Percentiles rank a stretch among this genome's conserved stretches.
Conservation (phyloP, 768 basidiomycete species). For the Sarcodon aspratus region DNA sequence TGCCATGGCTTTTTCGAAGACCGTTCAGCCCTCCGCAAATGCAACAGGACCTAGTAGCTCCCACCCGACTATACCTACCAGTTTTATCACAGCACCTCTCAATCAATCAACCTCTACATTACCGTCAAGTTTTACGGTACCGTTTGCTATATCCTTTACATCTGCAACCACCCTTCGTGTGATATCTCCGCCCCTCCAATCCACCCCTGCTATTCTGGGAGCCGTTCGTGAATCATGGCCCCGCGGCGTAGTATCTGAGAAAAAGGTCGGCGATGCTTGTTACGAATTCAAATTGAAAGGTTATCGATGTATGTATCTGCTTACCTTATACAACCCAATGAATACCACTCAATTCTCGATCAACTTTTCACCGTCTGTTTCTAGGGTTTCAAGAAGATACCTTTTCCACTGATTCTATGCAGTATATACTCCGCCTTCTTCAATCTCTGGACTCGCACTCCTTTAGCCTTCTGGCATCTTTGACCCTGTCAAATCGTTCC, state of each 20-base stretch:
- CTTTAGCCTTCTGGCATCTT: conserved; percentile 56
- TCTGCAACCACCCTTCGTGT: conserved; percentile 62
- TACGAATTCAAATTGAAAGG: conserved; percentile 79
- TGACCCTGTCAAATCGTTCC: conserved; percentile 63
- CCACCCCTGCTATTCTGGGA: conserved; percentile 73
- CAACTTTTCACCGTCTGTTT: conserved; percentile 2
- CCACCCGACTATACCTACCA: conserved; percentile 15
- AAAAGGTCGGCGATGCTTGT: conserved; percentile 58
- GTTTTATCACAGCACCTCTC: conserved; percentile 5
- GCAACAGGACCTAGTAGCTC: conserved; percentile 27
- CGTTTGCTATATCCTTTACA: conserved; percentile 66
- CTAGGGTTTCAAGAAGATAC: conserved; percentile 74
- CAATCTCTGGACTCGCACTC: conserved; percentile 56
- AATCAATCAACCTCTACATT: conserved; percentile 7
- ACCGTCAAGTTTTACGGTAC: conserved; percentile 5
- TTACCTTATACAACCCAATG: conserved; percentile 9
- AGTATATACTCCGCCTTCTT: conserved; percentile 57
- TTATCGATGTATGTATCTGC: conserved; percentile 50
- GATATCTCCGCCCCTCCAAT: conserved; percentile 62
- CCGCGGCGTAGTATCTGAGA: conserved; percentile 67
- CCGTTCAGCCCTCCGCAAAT: conserved; percentile 24
- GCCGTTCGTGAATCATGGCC: conserved; percentile 73
- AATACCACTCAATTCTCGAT: conserved; percentile 3
- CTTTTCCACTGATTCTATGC: conserved; percentile 62
- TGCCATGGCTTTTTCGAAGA: conserved; percentile 58